These are phyloP conservation scores for Amniculicola lignicola DNA, from an alignment of 495 filamentous ascomycete species.

Conservation along the genomic window DNA sequence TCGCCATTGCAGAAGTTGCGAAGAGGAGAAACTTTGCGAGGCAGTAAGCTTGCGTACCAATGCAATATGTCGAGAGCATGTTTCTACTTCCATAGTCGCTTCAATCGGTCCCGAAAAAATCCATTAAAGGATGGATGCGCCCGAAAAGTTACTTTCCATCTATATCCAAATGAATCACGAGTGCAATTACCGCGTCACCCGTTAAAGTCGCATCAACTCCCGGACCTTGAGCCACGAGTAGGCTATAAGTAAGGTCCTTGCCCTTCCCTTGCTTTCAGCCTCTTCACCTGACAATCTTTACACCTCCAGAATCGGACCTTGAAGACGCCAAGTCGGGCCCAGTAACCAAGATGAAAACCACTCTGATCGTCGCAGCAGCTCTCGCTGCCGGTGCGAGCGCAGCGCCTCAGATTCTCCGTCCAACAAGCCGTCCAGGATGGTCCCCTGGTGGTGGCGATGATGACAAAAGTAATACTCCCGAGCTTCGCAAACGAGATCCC, in stretches of 20 bases:
- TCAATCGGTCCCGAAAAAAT: conserved; percentile 9
- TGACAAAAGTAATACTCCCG: conserved; percentile 18
- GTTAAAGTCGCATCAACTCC: background rate
- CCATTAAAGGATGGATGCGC: conserved; percentile 10
- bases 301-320: no score
- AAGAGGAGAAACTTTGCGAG: conserved; percentile 4
- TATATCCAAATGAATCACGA: conserved; percentile 32
- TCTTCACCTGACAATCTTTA: background rate
- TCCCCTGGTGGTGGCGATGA: background rate
- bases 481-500: background rate
- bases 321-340: background rate
- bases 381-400: conserved; percentile 15
- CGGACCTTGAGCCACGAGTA: background rate
- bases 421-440: conserved; percentile 1
- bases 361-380: conserved; percentile 14
- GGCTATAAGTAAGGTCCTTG: conserved; percentile 24
- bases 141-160: conserved; percentile 23
- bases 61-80: conserved; percentile 19
- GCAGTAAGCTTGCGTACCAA: background rate
- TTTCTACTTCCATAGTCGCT: no score
- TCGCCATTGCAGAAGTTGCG: background rate
- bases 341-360: conserved; percentile 20
- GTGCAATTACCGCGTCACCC: conserved; percentile 5
- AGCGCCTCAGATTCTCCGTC: conserved; percentile 10
- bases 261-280: background rate